Evolutionary conservation across 148 eudicot genomes (phyloP), one percentile per base, ranked within the genome.

Genomic region (Polygonum maritimum): DNA sequence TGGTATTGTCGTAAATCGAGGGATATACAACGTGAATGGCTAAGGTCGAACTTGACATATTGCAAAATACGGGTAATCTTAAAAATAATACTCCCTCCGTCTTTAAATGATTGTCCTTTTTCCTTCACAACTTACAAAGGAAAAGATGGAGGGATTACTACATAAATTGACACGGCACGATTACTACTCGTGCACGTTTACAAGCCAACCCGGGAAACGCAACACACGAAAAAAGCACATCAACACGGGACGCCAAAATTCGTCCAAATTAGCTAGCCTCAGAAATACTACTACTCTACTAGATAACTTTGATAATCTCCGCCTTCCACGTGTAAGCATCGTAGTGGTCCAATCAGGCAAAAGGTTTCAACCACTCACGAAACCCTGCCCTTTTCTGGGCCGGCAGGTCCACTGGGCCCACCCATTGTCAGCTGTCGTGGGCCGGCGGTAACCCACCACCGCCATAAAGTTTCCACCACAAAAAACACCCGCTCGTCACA

Each of bases 401-500:
- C 67, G 26, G 35, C 14, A 60, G 67, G 71, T 41, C 39, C 39
- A 36, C 45, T 67, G 71, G 69, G 69, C 69, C 63, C 63, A 57
- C 60, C 13, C 49, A 19, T 1, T 54, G 60, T 54, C 21, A 4
- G 14, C 67, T 60, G 4, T 33, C 39, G 69, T 62, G 40, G 69
- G 69, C 69, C 69, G 69, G 69, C 33, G 69, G 69, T 33, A 11
- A 26, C 69, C 71, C 71, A 67, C 71, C 44, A 36, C 71, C 71
- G 71, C 45, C 71, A 35, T 35, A 21, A 67, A 67, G 4, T 67
- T 36, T 36, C 45, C 71, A 67, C 71, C 71, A 67, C 71, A 67
- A 36, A 67, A 31, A 7, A 57, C 69, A 26, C 31, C 63, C 5
- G 63, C 1, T 2, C 2, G 3, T 13, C 38, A 31, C 33, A 62